Base-by-base conservation (phyloP, 371 early-diverging fungal species). In the Saksenaea oblongispora region DNA sequence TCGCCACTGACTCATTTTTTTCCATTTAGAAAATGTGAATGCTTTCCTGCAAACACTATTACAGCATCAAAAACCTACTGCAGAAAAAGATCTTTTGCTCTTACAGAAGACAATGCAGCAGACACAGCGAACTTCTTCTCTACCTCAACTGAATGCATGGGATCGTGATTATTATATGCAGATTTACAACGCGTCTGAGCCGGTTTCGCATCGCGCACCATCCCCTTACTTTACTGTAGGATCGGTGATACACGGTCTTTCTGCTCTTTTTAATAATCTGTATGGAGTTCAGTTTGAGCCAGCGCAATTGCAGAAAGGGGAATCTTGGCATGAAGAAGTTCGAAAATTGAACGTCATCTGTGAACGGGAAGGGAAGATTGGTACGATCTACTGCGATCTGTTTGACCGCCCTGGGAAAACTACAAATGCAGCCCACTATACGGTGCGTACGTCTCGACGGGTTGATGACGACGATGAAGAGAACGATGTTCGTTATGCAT, bases 311-410 rank as follows among this genome's bases (percentile, higher is more conserved):
- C 69, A 75, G 24, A 78, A 84, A 0, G 92, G 90, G 7, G 97
- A 97, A 73, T 71, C 85, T 0, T 98, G 98, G 98, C 92, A 96
- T 67, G 74, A 82, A 0, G 91, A 93, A 27, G 97, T 98, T 1
- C 85, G 91, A 31, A 94, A 93, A 69, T 70, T 97, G 18, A 88
- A 93, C 53, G 97, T 94, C 0, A 75, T 95, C 14, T 92, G 93
- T 67, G 95, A 96, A 69, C 66, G 74, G 24, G 93, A 92, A 31
- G 92, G 89, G 31, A 78, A 84, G 44, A 84, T 97, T 53, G 98
- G 98, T 14, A 87, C 90, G 0, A 92, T 98, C 10, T 98, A 98
- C 70, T 95, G 95, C 63, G 98, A 98, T 70, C 76, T 97, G 39
- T 93, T 91, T 71, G 69, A 75, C 14, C 86, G 98, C 3, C 66